Evolutionary conservation across 2,329 filamentous ascomycete genomes (phyloP).

Genomic region (Aspergillus sp.): DNA sequence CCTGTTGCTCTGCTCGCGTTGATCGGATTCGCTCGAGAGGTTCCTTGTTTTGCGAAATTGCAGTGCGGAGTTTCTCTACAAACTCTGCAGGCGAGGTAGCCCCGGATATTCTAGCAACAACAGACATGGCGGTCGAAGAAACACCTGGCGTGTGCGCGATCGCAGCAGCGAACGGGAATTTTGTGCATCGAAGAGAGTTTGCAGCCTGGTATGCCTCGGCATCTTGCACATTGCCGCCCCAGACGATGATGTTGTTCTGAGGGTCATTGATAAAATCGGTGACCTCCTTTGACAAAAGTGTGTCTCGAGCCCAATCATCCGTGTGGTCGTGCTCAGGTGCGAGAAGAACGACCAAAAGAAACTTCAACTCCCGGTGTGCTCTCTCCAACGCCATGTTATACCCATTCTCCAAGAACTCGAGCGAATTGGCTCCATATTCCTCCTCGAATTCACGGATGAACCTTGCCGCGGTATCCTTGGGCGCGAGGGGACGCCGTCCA

Average conservation of each 20-base stretch:
- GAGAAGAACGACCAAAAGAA: conserved; percentile 81
- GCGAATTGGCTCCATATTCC: conserved; percentile 67
- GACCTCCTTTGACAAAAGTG: conserved; percentile 74
- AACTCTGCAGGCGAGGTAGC: conserved; percentile 70
- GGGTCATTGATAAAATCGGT: conserved; percentile 72
- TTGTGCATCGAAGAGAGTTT: conserved; percentile 81
- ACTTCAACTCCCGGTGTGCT: conserved; percentile 88
- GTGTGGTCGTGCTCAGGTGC: conserved; percentile 96
- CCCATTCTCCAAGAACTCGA: conserved; percentile 83
- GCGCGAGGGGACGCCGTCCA: conserved; percentile 73
- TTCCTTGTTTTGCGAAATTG: conserved; percentile 72
- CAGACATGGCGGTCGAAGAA: conserved; percentile 84
- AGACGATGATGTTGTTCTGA: conserved; percentile 77
- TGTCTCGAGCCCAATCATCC: conserved; percentile 75
- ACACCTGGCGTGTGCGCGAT: conserved; percentile 85
- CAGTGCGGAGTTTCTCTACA: conserved; percentile 69
- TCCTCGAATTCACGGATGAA: conserved; percentile 95
- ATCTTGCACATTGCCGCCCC: conserved; percentile 91
- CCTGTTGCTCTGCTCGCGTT: conserved; percentile 75
- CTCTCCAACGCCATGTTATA: conserved; percentile 89
- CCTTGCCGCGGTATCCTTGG: conserved; percentile 81
- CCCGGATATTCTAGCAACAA: conserved; percentile 76
- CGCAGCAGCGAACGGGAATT: conserved; percentile 85
- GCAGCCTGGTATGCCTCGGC: conserved; percentile 93
- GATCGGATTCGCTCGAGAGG: conserved; percentile 74